These are phyloP conservation scores for Ascochyta rabiei DNA, from an alignment of 2,329 filamentous ascomycete genomes.

Conservation along the genomic window DNA sequence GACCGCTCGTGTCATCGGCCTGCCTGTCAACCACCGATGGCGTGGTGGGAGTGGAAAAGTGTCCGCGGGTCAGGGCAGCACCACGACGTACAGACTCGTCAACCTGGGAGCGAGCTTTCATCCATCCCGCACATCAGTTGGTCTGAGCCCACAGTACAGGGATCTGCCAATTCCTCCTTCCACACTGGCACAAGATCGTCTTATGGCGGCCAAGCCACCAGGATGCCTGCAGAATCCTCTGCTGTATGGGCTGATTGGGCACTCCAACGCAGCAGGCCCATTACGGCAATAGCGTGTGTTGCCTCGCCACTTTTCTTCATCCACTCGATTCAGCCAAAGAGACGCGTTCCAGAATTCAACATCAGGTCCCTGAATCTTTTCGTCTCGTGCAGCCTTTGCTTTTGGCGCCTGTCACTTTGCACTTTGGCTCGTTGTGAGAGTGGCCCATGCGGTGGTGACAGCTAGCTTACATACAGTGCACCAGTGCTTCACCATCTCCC, in stretches of 20 bases:
- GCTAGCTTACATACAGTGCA: constrained; percentile 35
- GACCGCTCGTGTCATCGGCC: constrained; percentile 24
- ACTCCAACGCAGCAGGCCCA: constrained; percentile 32
- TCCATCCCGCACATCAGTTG: constrained; percentile 50
- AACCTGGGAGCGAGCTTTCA: constrained; percentile 30
- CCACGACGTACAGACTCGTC: constrained; percentile 26
- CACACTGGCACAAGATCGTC: constrained; percentile 42
- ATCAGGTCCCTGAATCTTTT: constrained; percentile 40
- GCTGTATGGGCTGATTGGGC: constrained; percentile 32
- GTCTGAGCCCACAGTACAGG: constrained; percentile 39
- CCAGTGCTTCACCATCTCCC: constrained; percentile 33
- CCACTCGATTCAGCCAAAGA: constrained; percentile 43
- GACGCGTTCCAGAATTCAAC: constrained; percentile 38
- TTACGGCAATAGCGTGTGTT: constrained; percentile 40
- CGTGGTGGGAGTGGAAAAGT: constrained; percentile 8
- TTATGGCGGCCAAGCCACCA: constrained; percentile 37
- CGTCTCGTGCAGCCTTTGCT: constrained; percentile 38
- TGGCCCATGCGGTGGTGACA: constrained; percentile 18
- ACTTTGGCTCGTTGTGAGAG: constrained; percentile 25
- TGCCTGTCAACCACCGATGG: constrained; percentile 23
- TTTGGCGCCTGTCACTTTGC: constrained; percentile 36
- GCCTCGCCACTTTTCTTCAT: constrained; percentile 50
- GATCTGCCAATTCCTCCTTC: constrained; percentile 35
- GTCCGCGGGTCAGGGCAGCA: constrained; percentile 26
- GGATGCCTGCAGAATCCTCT: constrained; percentile 41